A percentile compares a stretch with the other conserved stretches of the same genome.
These are phyloP conservation scores for Rubroboletus pulcherrimus DNA, from an alignment of 768 basidiomycete genomes.

Conservation along the genomic window DNA sequence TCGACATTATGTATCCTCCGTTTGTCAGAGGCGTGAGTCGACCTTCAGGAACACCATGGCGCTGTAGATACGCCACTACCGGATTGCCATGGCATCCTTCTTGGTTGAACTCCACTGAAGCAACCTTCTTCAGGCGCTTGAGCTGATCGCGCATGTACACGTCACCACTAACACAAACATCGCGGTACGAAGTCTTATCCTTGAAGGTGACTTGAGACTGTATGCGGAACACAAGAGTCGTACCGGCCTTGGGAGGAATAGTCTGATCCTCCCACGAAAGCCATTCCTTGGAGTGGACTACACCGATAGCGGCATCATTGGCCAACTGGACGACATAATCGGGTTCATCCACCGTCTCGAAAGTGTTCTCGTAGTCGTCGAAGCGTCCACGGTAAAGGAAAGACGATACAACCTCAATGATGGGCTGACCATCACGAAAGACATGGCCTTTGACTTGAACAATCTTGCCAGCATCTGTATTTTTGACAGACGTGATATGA, in stretches of 20 bases:
- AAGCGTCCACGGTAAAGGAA: constrained; percentile 98
- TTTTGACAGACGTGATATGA: constrained; percentile 83
- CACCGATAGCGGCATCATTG: constrained; percentile 79
- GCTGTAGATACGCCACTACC: constrained; percentile 87
- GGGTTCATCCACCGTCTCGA: constrained; percentile 86
- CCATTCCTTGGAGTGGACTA: constrained; percentile 96
- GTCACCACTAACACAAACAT: constrained; percentile 78
- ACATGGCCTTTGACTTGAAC: constrained; percentile 88
- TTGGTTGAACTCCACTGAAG: constrained; percentile 78
- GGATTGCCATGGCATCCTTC: constrained; percentile 92
- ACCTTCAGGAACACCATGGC: constrained; percentile 81
- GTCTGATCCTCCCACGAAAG: constrained; percentile 90
- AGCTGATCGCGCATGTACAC: constrained; percentile 86
- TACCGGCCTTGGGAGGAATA: constrained; percentile 73
- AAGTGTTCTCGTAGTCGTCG: constrained; percentile 92
- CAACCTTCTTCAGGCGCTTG: constrained; percentile 86
- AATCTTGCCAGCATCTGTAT: constrained; percentile 87
- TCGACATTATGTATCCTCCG: constrained; percentile 83
- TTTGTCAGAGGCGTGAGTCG: constrained; percentile 72
- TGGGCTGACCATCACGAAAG: constrained; percentile 67
- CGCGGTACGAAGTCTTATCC: constrained; percentile 80
- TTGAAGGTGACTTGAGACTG: constrained; percentile 87
- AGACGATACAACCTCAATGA: constrained; percentile 90
- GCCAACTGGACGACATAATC: constrained; percentile 78
- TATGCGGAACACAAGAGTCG: constrained; percentile 84